Evolutionary conservation across 1,284 basidiomycete genomes (phyloP).

Genomic region (Malassezia furfur): DNA sequence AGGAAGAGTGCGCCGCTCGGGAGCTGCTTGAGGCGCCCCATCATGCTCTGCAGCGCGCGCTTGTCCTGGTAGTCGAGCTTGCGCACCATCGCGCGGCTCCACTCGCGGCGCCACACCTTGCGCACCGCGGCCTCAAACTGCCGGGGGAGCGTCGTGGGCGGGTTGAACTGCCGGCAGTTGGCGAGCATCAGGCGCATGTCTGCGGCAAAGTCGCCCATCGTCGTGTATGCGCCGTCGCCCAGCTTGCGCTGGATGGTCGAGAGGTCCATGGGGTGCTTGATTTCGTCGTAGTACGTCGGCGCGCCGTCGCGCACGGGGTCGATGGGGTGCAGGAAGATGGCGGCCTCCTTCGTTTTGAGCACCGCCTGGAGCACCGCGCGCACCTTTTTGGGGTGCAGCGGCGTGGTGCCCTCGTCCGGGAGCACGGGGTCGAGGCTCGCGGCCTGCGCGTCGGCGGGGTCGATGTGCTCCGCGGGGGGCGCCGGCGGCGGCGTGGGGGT

Average conservation of each 20-base stretch:
- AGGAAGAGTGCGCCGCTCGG: conserved; percentile 49
- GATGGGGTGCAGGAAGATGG: conserved; percentile 74
- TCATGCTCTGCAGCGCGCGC: conserved; percentile 62
- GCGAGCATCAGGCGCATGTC: conserved; percentile 75
- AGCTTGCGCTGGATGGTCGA: conserved; percentile 66
- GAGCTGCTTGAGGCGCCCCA: conserved; percentile 54
- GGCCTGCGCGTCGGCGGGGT: not conserved
- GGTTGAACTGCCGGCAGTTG: conserved; percentile 59
- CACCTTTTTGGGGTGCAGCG: conserved; percentile 55
- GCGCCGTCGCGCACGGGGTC: conserved; percentile 64
- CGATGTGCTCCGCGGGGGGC: not conserved
- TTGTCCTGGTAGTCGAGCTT: conserved; percentile 73
- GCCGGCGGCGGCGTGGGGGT: not conserved
- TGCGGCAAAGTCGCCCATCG: conserved; percentile 57
- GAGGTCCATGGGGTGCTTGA: conserved; percentile 83
- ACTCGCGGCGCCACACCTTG: conserved; percentile 60
- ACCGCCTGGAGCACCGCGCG: conserved; percentile 62
- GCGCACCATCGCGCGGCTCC: conserved; percentile 66
- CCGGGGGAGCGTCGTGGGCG: conserved; percentile 59
- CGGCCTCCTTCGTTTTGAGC: conserved; percentile 60
- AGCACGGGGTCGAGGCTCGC: conserved; percentile 5
- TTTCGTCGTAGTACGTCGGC: conserved; percentile 90
- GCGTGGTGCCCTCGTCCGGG: conserved; percentile 21
- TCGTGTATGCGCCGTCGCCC: conserved; percentile 26
- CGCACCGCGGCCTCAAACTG: conserved; percentile 61